Conservation (phyloP, 2,329 filamentous ascomycete genomes). For the Aspergillus sp. region DNA sequence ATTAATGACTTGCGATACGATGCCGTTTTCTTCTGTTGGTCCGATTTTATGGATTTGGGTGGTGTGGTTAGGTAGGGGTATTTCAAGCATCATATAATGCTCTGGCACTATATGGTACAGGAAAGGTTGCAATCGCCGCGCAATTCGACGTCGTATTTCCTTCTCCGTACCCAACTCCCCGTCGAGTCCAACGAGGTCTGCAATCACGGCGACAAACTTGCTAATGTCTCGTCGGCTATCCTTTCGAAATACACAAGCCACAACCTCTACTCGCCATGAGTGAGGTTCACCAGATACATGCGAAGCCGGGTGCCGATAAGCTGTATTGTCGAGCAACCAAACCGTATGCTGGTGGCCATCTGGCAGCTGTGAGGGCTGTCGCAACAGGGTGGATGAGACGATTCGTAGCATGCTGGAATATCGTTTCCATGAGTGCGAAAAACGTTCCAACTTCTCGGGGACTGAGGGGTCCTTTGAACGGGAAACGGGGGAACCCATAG, state of each 20-base stretch:
- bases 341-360: conserved; percentile 70
- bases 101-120: conserved; percentile 75
- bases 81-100: conserved; percentile 67
- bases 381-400: conserved; percentile 38
- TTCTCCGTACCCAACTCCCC: conserved; percentile 53
- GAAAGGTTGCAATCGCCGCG: conserved; percentile 65
- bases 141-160: conserved; percentile 67
- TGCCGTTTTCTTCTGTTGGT: conserved; percentile 72
- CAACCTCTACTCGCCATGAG: conserved; percentile 79
- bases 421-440: conserved; percentile 20
- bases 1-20: conserved; percentile 66
- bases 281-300: conserved; percentile 41
- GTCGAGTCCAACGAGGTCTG: conserved; percentile 69
- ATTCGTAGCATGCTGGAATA: conserved; percentile 29
- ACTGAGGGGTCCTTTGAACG: conserved; percentile 16
- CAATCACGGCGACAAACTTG: conserved; percentile 71
- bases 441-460: conserved; percentile 14
- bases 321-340: conserved; percentile 91
- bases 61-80: conserved; percentile 57
- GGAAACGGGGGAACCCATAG: conserved; percentile 13
- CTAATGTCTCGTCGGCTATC: conserved; percentile 69
- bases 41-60: conserved; percentile 60
- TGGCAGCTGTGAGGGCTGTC: conserved; percentile 62
- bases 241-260: conserved; percentile 79
- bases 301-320: conserved; percentile 60